These are phyloP conservation scores for Russula compacta DNA, from an alignment of 768 basidiomycete genomes.

Conservation along the genomic window DNA sequence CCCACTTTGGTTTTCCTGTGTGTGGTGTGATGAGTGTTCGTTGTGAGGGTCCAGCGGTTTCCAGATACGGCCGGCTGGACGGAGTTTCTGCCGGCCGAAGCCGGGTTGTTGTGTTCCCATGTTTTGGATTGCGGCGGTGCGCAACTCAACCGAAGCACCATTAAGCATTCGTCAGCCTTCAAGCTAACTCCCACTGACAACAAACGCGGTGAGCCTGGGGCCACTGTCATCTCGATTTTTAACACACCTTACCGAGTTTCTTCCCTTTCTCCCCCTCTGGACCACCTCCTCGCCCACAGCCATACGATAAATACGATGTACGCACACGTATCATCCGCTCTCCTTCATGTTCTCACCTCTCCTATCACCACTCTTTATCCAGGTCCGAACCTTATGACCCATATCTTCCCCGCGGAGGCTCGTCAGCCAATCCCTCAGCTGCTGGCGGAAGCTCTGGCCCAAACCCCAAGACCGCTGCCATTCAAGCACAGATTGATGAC, in stretches of 20 bases:
- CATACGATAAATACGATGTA: slow-evolving; percentile 16
- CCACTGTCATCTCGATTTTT: background rate
- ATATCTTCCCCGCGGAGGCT: slow-evolving; percentile 83
- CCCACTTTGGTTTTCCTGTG: too few species aligned
- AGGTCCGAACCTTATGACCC: slow-evolving; percentile 99
- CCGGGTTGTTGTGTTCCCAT: slow-evolving; percentile 1
- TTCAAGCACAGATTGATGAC: slow-evolving; percentile 95
- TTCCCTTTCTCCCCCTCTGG: too few species aligned
- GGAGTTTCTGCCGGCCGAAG: slow-evolving; percentile 5
- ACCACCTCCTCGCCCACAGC: background rate
- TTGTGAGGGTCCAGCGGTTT: background rate
- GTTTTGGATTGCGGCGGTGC: background rate
- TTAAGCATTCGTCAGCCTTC: background rate
- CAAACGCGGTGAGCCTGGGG: slow-evolving; percentile 15
- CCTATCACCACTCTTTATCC: slow-evolving; percentile 17
- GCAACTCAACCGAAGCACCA: background rate
- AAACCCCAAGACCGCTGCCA: slow-evolving; percentile 84
- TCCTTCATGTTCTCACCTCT: slow-evolving; percentile 12
- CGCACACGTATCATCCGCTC: background rate
- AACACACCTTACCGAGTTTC: background rate
- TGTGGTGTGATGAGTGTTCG: background rate
- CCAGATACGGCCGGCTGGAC: background rate
- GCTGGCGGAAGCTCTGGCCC: slow-evolving; percentile 35
- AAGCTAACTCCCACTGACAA: slow-evolving; percentile 2
- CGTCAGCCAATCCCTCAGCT: slow-evolving; percentile 43